phyloP scores from a whole-genome alignment of 345 rosid species.

The Lumnitzera racemosa region DNA sequence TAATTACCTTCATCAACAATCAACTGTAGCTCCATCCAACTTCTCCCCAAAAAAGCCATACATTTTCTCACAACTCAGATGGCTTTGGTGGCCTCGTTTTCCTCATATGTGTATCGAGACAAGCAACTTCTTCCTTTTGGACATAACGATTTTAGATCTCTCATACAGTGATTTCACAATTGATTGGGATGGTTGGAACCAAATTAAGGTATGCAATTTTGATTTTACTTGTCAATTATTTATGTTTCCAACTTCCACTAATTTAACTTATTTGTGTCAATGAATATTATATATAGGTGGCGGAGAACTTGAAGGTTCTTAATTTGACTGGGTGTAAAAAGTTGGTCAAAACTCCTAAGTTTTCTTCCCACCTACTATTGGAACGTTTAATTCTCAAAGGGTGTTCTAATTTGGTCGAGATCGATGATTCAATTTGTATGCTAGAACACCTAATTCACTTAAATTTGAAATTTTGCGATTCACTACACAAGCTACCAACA shows the following conservation, averaged over 20 bases:
- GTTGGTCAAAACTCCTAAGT: neutral
- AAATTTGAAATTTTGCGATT: neutral
- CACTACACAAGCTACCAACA: neutral
- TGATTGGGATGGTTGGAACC: constrained; percentile 1
- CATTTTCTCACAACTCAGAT: neutral
- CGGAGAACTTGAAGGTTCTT: constrained; percentile 1
- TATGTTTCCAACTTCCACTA: too few species aligned
- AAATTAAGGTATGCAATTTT: neutral
- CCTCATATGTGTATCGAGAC: neutral
- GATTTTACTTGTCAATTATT: too few species aligned
- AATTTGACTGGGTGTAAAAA: neutral
- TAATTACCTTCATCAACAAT: neutral
- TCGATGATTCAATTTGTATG: neutral
- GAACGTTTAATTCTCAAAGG: constrained; percentile 4
- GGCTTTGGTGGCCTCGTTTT: neutral
- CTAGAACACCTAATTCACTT: neutral
- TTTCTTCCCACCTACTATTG: neutral
- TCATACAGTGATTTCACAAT: neutral
- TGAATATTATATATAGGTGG: neutral
- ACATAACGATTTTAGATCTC: constrained; percentile 1
- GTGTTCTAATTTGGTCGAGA: neutral
- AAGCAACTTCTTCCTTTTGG: neutral
- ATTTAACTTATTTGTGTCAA: neutral
- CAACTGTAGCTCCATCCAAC: too few species aligned
- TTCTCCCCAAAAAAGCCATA: too few species aligned